Conservation (phyloP, 2,329 filamentous ascomycete genomes). For the Alternaria burnsii region DNA sequence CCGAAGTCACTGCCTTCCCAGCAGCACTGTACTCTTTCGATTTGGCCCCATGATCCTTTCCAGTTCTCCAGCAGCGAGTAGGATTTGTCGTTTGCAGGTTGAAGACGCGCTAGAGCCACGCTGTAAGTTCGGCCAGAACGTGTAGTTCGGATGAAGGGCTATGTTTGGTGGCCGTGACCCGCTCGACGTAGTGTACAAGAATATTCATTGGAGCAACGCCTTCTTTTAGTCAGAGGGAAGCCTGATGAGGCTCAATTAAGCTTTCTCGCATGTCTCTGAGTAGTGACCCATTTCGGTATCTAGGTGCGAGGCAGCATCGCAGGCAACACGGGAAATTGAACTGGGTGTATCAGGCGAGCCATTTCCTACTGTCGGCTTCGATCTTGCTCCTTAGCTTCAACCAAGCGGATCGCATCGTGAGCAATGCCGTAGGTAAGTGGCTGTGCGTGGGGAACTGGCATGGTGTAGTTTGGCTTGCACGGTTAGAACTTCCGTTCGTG, state of each 20-base stretch:
- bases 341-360: conserved; percentile 19
- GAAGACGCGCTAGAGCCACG: conserved; percentile 14
- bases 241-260: conserved; percentile 28
- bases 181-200: conserved; percentile 2
- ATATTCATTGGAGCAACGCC: conserved; percentile 16
- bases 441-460: conserved; percentile 13
- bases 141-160: conserved; percentile 12
- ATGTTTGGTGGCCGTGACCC: conserved; percentile 20
- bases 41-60: conserved; percentile 24
- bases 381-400: not conserved
- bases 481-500: conserved; percentile 1
- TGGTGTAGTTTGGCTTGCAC: conserved; percentile 2
- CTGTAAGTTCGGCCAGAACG: conserved; percentile 21
- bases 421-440: conserved; percentile 14
- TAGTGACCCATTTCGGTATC: conserved; percentile 17
- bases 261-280: conserved; percentile 16
- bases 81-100: conserved; percentile 17
- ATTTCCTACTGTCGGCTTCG: conserved; percentile 4
- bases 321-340: conserved; percentile 3
- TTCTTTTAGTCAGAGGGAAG: conserved; percentile 16
- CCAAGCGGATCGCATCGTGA: conserved; percentile 7
- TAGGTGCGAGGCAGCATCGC: conserved; percentile 19
- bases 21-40: conserved; percentile 14
- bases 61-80: conserved; percentile 7
- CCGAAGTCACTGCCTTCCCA: conserved; percentile 14